Percentiles rank a stretch among this genome's conserved stretches.
phyloP scores from a whole-genome alignment of 2,329 filamentous ascomycete genomes.

The Monilinia laxa region DNA sequence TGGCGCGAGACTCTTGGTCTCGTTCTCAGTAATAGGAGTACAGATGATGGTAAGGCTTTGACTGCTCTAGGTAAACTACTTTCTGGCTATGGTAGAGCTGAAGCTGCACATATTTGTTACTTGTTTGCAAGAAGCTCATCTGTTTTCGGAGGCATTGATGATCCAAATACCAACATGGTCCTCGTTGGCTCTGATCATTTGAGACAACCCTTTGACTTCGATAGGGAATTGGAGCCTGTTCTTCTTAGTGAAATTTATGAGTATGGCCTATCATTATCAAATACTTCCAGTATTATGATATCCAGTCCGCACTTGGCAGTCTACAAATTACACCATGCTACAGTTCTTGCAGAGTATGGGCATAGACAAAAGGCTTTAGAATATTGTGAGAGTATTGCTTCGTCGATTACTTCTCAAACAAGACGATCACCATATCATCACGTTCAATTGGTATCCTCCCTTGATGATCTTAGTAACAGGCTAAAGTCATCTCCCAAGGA shows the following conservation, averaged over 20 bases:
- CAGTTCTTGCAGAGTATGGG: constrained; percentile 79
- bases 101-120: constrained; percentile 93
- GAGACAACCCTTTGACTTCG: constrained; percentile 67
- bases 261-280: constrained; percentile 75
- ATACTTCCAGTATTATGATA: constrained; percentile 52
- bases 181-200: constrained; percentile 83
- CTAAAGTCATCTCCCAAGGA: constrained; percentile 85
- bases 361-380: constrained; percentile 78
- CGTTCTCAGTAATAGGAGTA: constrained; percentile 83
- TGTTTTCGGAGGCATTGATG: constrained; percentile 80
- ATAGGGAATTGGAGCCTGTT: constrained; percentile 80
- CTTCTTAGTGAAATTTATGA: constrained; percentile 96
- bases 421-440: constrained; percentile 87
- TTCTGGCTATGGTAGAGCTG: constrained; percentile 78
- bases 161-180: constrained; percentile 74
- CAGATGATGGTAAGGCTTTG: constrained; percentile 74
- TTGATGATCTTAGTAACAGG: constrained; percentile 82
- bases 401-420: constrained; percentile 75
- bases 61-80: constrained; percentile 79
- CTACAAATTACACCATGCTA: constrained; percentile 89
- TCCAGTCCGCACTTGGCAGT: constrained; percentile 78
- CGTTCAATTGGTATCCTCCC: constrained; percentile 64
- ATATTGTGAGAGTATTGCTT: constrained; percentile 83
- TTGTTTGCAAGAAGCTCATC: constrained; percentile 74
- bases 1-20: constrained; percentile 90